Base-by-base conservation (phyloP, 2,329 filamentous ascomycete species). In the Venturia aucupariae region DNA sequence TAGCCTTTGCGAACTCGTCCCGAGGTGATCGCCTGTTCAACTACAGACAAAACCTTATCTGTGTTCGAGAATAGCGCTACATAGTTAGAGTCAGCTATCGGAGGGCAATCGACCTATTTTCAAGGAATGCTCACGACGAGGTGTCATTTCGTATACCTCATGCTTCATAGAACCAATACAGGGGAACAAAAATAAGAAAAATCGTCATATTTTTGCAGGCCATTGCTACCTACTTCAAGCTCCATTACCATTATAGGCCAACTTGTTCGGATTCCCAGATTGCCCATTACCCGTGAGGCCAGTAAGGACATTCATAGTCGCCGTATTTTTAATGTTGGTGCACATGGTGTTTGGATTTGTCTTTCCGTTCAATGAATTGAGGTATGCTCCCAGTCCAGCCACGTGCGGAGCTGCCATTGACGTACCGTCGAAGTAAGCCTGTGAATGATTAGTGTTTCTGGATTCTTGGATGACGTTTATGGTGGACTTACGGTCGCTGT, bases 361-460 rank as follows among this genome's bases (percentile, higher is more conserved):
- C 38, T 63, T 62, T 48, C 75, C 75, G 67, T 82, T 77, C 44
- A 82, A 74, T 22, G 71, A 72, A 77, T 90, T 85, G 60, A 90
- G 77, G 75, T 90, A 90, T 60, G 86, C 87, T 46, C 82, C 86
- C n/a, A 90, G 80, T 68, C 88, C 88, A 62, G 85, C 82, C 66
- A 90, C 80, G 72, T 90, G 87, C 19, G 88, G 88, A 44, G 83
- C 82, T 61, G 87, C 87, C 85, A 87, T 87, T 63, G 81, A 84
- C 27, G 86, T 88, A 62, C 85, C 86, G 24, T 80, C 83, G 70
- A 86, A 81, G 66, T 75, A 78, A 68, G 78, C 78, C 72, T 82
- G n/a, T 7, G 5, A 7, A 24, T 2, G 7, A 42, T 60, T 42
- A 60, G 32, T 5, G n/a, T 10, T 6, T 8, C 7, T 35, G 2